Evolutionary conservation across 768 basidiomycete genomes (phyloP).

Genomic region (Tulasnella sp.): DNA sequence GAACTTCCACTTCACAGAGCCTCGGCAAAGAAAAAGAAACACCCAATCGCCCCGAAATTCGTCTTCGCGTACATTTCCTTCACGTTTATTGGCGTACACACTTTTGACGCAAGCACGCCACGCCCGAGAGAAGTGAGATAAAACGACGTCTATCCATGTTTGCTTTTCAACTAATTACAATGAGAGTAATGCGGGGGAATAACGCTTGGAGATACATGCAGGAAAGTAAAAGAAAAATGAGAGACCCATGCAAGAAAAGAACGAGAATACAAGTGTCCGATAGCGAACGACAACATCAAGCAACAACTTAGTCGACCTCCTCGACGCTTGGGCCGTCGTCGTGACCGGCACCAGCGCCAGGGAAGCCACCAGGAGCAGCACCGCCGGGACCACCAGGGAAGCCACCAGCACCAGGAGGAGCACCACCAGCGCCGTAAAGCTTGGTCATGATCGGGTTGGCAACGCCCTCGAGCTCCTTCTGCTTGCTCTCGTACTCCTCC

Average conservation of each 20-base stretch:
- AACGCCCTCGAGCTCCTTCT: conserved; percentile 50
- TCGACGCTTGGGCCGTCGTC: conserved; percentile 47
- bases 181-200: conserved; percentile 4
- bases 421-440: conserved; percentile 45
- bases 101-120: not conserved
- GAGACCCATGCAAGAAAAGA: not conserved
- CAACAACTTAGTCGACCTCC: conserved; percentile 46
- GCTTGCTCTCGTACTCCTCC: conserved; percentile 49
- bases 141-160: conserved; percentile 7
- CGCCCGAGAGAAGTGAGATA: not conserved
- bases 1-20: too few species aligned
- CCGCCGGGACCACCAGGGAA: conserved; percentile 43
- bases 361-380: conserved; percentile 41
- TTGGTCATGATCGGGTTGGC: conserved; percentile 48
- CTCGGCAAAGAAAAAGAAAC: too few species aligned
- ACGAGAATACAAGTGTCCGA: not conserved
- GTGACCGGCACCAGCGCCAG: conserved; percentile 39
- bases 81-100: too few species aligned
- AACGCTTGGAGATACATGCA: conserved; percentile 14
- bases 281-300: not conserved
- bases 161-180: conserved; percentile 19
- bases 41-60: too few species aligned
- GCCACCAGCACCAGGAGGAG: conserved; percentile 42
- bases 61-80: too few species aligned
- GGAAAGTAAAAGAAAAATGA: not conserved